Evolutionary conservation across 805 yeast species (phyloP).

Genomic region (Saccharomycopsis microspora): DNA sequence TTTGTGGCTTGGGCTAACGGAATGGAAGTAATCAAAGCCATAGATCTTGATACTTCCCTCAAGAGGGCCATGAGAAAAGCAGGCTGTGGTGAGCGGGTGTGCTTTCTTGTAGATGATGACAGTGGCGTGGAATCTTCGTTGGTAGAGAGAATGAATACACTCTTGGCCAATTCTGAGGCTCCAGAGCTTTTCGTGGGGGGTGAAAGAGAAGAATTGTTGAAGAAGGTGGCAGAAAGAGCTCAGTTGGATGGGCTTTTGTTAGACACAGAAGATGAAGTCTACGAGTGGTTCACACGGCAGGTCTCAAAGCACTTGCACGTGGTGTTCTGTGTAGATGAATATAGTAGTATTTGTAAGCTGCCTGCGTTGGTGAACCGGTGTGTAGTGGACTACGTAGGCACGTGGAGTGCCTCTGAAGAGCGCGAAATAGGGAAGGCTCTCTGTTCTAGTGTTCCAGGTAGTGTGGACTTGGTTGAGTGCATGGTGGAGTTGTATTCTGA

Average conservation of each 20-base stretch:
- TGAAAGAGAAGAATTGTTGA: constrained; percentile 42
- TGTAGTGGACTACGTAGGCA: constrained; percentile 81
- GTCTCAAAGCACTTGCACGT: constrained; percentile 70
- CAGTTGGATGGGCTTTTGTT: constrained; percentile 48
- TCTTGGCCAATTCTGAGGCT: constrained; percentile 86
- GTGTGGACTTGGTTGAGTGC: not conserved
- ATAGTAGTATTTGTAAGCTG: constrained; percentile 49
- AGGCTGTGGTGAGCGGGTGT: constrained; percentile 49
- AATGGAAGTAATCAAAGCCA: constrained; percentile 41
- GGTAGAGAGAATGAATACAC: constrained; percentile 82
- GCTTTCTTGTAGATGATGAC: constrained; percentile 75
- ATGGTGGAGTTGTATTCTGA: constrained; percentile 14
- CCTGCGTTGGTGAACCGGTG: constrained; percentile 89
- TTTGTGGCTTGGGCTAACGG: constrained; percentile 95
- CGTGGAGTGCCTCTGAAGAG: constrained; percentile 51
- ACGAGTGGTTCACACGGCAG: constrained; percentile 61
- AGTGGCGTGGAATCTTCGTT: constrained; percentile 66
- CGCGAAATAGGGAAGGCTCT: constrained; percentile 35
- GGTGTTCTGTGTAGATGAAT: constrained; percentile 61
- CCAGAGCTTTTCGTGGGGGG: constrained; percentile 84
- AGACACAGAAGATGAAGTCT: constrained; percentile 59
- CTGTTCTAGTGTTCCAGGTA: constrained; percentile 36
- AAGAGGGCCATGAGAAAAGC: constrained; percentile 39
- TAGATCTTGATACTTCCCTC: constrained; percentile 58
- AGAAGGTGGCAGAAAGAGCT: constrained; percentile 44